Base-by-base conservation (phyloP, 139 green algal genomes). In the Picochlorum sp. region DNA sequence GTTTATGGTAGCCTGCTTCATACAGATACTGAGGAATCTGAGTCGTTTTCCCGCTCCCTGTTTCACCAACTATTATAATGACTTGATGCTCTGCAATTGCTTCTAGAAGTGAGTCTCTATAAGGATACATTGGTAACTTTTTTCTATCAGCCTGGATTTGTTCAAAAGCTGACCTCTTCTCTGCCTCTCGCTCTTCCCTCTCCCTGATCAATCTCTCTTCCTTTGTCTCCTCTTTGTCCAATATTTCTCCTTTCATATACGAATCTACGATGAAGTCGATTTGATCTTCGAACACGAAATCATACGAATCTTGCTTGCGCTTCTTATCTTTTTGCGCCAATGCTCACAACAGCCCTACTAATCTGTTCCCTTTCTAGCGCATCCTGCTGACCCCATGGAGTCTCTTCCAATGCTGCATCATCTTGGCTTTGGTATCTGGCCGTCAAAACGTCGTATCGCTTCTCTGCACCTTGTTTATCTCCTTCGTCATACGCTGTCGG, bases 11-110 rank as follows among this genome's bases (percentile, higher is more conserved):
- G 2, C 93, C 94, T 8, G 82, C 87, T 72, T 99, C 94, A 65
- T 96, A 85, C 38, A 99, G 77, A 74, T 98, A 99, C 81, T 98
- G 93, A 5, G 92, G 89, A 50, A 98, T 92, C 72, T 92, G 85
- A 10, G 88, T 96, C 49, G 89, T 96, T 73, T 95, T 96, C 37
- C 91, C 90, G 1, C 87, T 92, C 14, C 92, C 92, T 4, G 91
- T 97, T 79, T 98, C 92, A 6, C 86, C 93, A 16, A 97, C 92
- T 41, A 98, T 90, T 75, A 98, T 91, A 14, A 98, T 61, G 18
- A 97, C 75, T 76, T 95, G 88, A 76, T 96, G 83, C 76, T 92
- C 75, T 47, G 84, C 84, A 20, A 98, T 76, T 24, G 89, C 90
- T 30, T 79, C 52, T 37, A 96, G 79, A 50, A 97, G 65, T 49